These are phyloP conservation scores for Globisporangium perplexum DNA, from an alignment of 352 stramenopile genomes.

Conservation along the genomic window DNA sequence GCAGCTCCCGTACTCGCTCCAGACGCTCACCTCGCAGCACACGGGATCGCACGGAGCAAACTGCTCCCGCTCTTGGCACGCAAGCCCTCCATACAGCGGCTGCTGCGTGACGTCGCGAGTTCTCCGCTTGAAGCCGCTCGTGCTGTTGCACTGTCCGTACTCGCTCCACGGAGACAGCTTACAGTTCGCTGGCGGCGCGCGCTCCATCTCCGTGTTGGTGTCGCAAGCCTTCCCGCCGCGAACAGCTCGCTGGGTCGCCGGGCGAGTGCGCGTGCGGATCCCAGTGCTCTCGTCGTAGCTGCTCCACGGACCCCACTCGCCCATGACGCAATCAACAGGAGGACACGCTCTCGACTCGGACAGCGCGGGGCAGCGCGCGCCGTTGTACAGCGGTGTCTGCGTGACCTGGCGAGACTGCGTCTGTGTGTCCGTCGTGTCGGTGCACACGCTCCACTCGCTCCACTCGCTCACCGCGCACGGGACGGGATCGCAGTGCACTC, in stretches of 20 bases:
- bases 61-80: conserved; percentile 28
- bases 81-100: conserved; percentile 38
- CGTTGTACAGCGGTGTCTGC: conserved; percentile 30
- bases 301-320: conserved; percentile 33
- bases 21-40: conserved; percentile 47
- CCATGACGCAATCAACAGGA: conserved; percentile 38
- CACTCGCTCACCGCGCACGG: conserved; percentile 34
- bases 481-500: conserved; percentile 35
- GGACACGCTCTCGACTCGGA: conserved; percentile 27
- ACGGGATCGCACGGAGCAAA: conserved; percentile 40
- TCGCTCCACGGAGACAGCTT: conserved; percentile 36
- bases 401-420: conserved; percentile 23
- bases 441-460: conserved; percentile 46
- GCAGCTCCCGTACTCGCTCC: conserved; percentile 26
- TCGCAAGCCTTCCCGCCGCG: conserved; percentile 38
- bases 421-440: conserved; percentile 28
- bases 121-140: conserved; percentile 21
- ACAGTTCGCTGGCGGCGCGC: conserved; percentile 42
- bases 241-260: conserved; percentile 22
- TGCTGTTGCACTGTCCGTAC: conserved; percentile 33
- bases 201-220: conserved; percentile 22
- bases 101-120: conserved; percentile 26
- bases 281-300: conserved; percentile 32
- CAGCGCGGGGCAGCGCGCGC: conserved; percentile 16
- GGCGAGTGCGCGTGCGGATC: conserved; percentile 22